A percentile compares a stretch with the other conserved stretches of the same genome.
Evolutionary conservation across 1,284 basidiomycete species (phyloP).

Genomic region (Rhodotorula glutinis): DNA sequence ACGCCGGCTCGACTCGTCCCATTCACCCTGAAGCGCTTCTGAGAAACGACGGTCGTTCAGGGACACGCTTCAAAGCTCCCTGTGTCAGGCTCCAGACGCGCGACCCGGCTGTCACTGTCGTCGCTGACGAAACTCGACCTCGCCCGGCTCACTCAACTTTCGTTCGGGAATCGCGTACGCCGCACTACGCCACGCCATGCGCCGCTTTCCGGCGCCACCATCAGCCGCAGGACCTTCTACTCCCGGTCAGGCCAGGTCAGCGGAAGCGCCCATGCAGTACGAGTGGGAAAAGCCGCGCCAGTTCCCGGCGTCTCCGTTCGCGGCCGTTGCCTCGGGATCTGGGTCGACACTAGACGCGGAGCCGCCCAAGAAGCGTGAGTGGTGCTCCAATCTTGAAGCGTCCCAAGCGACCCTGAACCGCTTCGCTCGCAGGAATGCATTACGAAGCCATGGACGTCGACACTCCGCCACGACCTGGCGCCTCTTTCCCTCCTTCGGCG

Average conservation of each 20-base stretch:
- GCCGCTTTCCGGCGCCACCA: conserved; percentile 33
- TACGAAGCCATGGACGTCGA: conserved; percentile 42
- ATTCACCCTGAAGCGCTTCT: no score
- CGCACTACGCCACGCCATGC: conserved; percentile 8
- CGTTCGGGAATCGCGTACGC: not conserved
- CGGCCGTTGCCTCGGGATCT: not conserved
- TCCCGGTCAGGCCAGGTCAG: conserved; percentile 2
- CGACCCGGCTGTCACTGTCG: no score
- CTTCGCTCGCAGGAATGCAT: conserved; percentile 24
- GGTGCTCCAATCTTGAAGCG: rapidly evolving
- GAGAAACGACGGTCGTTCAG: no score
- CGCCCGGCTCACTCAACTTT: conserved; percentile 6
- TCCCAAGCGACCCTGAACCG: not conserved
- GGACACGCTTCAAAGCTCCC: no score
- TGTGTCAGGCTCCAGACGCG: no score
- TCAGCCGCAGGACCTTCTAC: conserved; percentile 5
- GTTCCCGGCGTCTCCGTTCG: conserved; percentile 22
- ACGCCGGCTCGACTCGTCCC: no score
- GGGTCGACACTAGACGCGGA: conserved; percentile 12
- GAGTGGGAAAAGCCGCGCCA: conserved; percentile 33
- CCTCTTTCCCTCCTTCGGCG: conserved; percentile 16
- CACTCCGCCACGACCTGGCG: conserved; percentile 28
- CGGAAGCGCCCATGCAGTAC: conserved; percentile 40
- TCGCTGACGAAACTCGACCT: not conserved
- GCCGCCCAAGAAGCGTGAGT: conserved; percentile 33